Evolutionary conservation across 2,329 filamentous ascomycete genomes (phyloP).

Genomic region (Leptodontidium sp.): DNA sequence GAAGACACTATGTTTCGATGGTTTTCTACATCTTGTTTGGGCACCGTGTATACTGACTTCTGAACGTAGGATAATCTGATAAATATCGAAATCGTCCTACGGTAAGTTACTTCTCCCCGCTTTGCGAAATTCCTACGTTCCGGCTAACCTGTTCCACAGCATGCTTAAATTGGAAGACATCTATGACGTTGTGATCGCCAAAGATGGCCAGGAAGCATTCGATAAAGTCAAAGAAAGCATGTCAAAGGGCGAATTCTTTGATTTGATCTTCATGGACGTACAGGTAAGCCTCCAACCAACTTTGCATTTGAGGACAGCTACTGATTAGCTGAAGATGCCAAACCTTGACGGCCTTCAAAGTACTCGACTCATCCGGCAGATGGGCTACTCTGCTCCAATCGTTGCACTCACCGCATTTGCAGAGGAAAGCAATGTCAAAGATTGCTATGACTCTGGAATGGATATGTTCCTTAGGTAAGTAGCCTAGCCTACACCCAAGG

Average conservation of each 20-base stretch:
- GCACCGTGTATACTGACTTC: not conserved
- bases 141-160: conserved; percentile 64
- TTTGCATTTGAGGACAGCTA: not conserved
- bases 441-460: conserved; percentile 90
- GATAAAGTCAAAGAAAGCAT: conserved; percentile 86
- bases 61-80: conserved; percentile 64
- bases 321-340: conserved; percentile 71
- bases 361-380: conserved; percentile 82
- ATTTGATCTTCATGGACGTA: conserved; percentile 95
- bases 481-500: not conserved
- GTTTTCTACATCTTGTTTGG: not conserved
- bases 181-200: conserved; percentile 89
- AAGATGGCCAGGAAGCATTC: conserved; percentile 86
- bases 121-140: conserved; percentile 50
- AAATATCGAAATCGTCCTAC: conserved; percentile 68
- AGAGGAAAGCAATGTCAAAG: conserved; percentile 87
- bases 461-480: conserved; percentile 75
- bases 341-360: conserved; percentile 90
- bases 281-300: conserved; percentile 51
- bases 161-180: conserved; percentile 80
- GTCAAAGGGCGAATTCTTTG: conserved; percentile 75
- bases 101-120: conserved; percentile 43
- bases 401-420: conserved; percentile 91
- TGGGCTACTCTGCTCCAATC: conserved; percentile 88
- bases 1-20: not conserved